Evolutionary conservation across 345 rosid species (phyloP).

Genomic region (Arabidopsis arenosa): DNA sequence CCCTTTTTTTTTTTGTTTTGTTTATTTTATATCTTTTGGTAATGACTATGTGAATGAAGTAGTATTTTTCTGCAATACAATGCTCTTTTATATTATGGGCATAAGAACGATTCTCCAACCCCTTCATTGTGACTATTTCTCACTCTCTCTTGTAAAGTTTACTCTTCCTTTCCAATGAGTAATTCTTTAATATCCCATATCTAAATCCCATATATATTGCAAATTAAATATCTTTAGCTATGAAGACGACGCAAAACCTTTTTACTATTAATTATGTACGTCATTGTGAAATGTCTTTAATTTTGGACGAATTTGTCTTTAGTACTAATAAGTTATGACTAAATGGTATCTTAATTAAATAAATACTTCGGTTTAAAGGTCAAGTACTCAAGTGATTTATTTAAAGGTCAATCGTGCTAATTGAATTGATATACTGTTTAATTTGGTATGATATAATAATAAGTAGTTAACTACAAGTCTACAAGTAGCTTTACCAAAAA

Average conservation of each 20-base stretch:
- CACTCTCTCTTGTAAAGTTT: conserved; percentile 17
- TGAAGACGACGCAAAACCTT: not conserved
- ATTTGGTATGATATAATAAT: too few species aligned
- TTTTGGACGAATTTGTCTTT: too few species aligned
- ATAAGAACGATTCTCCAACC: conserved; percentile 15
- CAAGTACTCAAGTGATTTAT: too few species aligned
- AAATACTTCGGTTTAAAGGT: too few species aligned
- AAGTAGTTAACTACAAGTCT: too few species aligned
- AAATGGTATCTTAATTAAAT: too few species aligned
- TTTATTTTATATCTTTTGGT: not conserved
- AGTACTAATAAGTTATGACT: too few species aligned
- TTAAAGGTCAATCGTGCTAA: too few species aligned
- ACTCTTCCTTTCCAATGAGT: not conserved
- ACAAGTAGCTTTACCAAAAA: too few species aligned
- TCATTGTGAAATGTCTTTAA: too few species aligned
- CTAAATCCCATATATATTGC: not conserved
- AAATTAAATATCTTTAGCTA: not conserved
- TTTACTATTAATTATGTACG: too few species aligned
- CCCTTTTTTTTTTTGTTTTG: not conserved
- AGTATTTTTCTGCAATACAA: conserved; percentile 6
- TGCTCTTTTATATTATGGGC: conserved; percentile 16
- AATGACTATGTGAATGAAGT: conserved; percentile 40
- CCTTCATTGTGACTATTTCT: not conserved
- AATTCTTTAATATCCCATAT: not conserved
- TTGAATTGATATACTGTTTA: too few species aligned